Evolutionary conservation across 2,329 filamentous ascomycete species (phyloP).

Genomic region (Pseudonectria foliicola): DNA sequence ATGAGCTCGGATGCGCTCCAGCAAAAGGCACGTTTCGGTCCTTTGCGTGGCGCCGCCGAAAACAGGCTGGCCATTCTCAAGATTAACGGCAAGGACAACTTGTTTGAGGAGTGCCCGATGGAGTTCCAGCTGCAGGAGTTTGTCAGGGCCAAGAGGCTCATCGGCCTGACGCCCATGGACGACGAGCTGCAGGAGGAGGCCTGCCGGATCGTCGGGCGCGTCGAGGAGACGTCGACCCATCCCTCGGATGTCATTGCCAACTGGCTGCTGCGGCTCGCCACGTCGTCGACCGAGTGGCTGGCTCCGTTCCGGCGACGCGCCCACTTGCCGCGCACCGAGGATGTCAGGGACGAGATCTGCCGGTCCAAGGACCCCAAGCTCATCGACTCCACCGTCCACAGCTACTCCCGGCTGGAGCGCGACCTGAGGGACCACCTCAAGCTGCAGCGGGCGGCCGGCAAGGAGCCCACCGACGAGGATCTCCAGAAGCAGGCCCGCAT

Average conservation of each 20-base stretch:
- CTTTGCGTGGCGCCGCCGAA: slow-evolving; percentile 39
- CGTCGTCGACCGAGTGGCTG: slow-evolving; percentile 46
- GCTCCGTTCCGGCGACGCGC: slow-evolving; percentile 48
- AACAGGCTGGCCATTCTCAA: slow-evolving; percentile 41
- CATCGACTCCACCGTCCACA: slow-evolving; percentile 55
- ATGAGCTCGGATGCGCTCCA: slow-evolving; percentile 39
- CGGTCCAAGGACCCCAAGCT: slow-evolving; percentile 46
- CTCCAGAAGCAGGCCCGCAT: slow-evolving; percentile 51
- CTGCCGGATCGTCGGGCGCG: slow-evolving; percentile 49
- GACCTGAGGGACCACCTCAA: slow-evolving; percentile 49
- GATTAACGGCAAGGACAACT: slow-evolving; percentile 51
- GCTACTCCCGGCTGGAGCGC: slow-evolving; percentile 47
- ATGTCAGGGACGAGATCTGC: slow-evolving; percentile 40
- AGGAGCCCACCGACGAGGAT: slow-evolving; percentile 45
- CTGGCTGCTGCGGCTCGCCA: slow-evolving; percentile 49
- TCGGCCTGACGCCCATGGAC: slow-evolving; percentile 54
- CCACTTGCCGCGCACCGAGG: slow-evolving; percentile 49
- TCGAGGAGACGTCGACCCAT: slow-evolving; percentile 44
- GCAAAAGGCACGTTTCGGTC: slow-evolving; percentile 40
- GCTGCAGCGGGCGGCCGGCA: slow-evolving; percentile 35
- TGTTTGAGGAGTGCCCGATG: slow-evolving; percentile 51
- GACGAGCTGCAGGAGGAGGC: slow-evolving; percentile 54
- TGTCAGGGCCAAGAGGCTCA: slow-evolving; percentile 41
- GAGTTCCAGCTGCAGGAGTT: slow-evolving; percentile 49
- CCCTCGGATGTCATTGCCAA: slow-evolving; percentile 45